phyloP scores from a whole-genome alignment of 169 alveolate species.

The Plasmodium blacklocki region DNA sequence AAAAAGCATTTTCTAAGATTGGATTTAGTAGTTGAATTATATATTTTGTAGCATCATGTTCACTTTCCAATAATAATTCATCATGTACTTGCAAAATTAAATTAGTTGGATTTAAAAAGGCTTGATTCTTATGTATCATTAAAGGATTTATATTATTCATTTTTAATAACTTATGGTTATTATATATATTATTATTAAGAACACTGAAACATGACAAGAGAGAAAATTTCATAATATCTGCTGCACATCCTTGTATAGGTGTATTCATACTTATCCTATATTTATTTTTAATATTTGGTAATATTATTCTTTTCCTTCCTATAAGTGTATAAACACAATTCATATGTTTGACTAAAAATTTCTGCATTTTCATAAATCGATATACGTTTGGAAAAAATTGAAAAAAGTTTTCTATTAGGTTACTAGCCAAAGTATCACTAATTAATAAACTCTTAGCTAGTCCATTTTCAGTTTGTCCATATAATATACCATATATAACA shows the following conservation, averaged over 20 bases:
- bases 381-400: constrained; percentile 75
- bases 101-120: constrained; percentile 38
- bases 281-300: constrained; percentile 58
- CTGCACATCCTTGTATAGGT: constrained; percentile 85
- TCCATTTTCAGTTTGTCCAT: constrained; percentile 83
- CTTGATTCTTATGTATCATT: not conserved
- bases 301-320: constrained; percentile 79
- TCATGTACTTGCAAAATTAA: constrained; percentile 84
- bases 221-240: constrained; percentile 83
- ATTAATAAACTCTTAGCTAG: constrained; percentile 77
- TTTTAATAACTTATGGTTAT: constrained; percentile 3
- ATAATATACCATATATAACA: constrained; percentile 81
- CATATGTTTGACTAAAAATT: constrained; percentile 51
- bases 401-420: constrained; percentile 77
- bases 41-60: constrained; percentile 10
- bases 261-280: constrained; percentile 82
- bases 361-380: constrained; percentile 77
- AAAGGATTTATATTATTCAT: constrained; percentile 21
- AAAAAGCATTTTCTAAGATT: constrained; percentile 71
- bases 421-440: constrained; percentile 74
- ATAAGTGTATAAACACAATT: constrained; percentile 77
- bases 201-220: constrained; percentile 35
- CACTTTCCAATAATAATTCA: constrained; percentile 80
- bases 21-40: constrained; percentile 58
- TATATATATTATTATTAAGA: not conserved